phyloP scores from a whole-genome alignment of 495 filamentous ascomycete genomes.

The Niebla homalea region DNA sequence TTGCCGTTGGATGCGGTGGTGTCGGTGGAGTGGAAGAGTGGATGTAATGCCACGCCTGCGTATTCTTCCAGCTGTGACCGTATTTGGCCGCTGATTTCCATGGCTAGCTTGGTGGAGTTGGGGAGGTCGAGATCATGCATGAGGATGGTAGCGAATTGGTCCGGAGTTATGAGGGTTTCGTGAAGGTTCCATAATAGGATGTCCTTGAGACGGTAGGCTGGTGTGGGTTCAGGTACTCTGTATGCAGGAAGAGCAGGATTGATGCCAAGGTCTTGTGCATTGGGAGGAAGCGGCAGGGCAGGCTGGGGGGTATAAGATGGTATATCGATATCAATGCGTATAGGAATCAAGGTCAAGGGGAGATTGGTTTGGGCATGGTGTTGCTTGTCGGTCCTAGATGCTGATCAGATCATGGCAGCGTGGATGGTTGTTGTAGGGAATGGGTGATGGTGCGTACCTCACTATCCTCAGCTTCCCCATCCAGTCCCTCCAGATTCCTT shows the following conservation, averaged over 20 bases:
- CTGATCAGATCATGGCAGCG: no score
- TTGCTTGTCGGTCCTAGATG: slow-evolving; percentile 50
- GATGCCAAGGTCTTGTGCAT: slow-evolving; percentile 45
- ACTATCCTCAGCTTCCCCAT: slow-evolving; percentile 63
- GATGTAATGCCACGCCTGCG: slow-evolving; percentile 84
- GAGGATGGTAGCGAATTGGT: slow-evolving; percentile 81
- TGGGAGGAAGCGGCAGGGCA: slow-evolving; percentile 53
- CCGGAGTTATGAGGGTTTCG: slow-evolving; percentile 84
- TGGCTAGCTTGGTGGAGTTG: slow-evolving; percentile 46
- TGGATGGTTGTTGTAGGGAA: slow-evolving; percentile 2
- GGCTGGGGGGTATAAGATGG: slow-evolving; percentile 62
- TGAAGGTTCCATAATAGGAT: slow-evolving; percentile 96
- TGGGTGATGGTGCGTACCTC: slow-evolving; percentile 20
- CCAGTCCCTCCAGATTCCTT: slow-evolving; percentile 90
- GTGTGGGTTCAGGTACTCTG: slow-evolving; percentile 58
- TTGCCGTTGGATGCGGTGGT: slow-evolving; percentile 29
- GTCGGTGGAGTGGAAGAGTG: slow-evolving; percentile 62
- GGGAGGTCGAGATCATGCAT: slow-evolving; percentile 93
- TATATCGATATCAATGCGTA: slow-evolving; percentile 91
- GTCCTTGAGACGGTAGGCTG: slow-evolving; percentile 78
- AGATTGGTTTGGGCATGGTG: slow-evolving; percentile 71
- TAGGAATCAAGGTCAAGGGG: slow-evolving; percentile 83
- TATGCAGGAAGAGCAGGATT: slow-evolving; percentile 61
- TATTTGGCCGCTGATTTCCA: slow-evolving; percentile 83
- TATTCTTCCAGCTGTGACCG: slow-evolving; percentile 93